Evolutionary conservation across 768 basidiomycete species (phyloP).

Genomic region (Hericium alpestre): DNA sequence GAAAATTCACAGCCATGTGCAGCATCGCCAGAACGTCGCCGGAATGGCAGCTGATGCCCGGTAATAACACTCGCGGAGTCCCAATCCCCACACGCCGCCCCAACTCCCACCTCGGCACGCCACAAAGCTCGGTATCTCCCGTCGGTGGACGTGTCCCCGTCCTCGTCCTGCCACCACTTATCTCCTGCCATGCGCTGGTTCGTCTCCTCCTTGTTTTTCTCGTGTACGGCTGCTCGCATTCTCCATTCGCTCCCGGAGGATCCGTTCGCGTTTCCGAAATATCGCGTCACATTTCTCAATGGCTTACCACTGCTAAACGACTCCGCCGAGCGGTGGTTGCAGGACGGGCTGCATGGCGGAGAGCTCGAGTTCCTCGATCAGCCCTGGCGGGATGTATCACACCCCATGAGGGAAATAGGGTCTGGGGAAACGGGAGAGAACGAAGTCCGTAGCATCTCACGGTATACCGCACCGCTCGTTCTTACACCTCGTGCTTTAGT

Average conservation of each 20-base stretch:
- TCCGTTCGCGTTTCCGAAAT: slow-evolving; percentile 73
- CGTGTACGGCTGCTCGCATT: slow-evolving; percentile 13
- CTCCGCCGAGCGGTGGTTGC: slow-evolving; percentile 68
- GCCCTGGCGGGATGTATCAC: slow-evolving; percentile 37
- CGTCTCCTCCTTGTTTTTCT: background rate
- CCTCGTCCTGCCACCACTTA: background rate
- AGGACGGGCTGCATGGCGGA: slow-evolving; percentile 61
- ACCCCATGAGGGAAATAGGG: slow-evolving; percentile 49
- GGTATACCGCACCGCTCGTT: background rate
- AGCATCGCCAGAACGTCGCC: background rate
- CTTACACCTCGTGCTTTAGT: background rate
- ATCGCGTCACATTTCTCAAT: slow-evolving; percentile 68
- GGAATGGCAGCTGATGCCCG: background rate
- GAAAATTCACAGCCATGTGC: slow-evolving; percentile 10
- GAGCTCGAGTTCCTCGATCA: slow-evolving; percentile 69
- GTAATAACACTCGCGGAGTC: slow-evolving; percentile 13
- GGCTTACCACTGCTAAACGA: slow-evolving; percentile 62
- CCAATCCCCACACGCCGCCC: slow-evolving; percentile 7
- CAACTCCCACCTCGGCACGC: slow-evolving; percentile 13
- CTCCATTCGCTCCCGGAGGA: slow-evolving; percentile 73
- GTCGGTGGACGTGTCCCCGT: slow-evolving; percentile 7
- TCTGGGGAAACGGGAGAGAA: slow-evolving; percentile 30
- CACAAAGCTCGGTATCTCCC: slow-evolving; percentile 14
- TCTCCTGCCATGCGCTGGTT: background rate
- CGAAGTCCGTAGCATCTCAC: slow-evolving; percentile 11